Percentiles rank a stretch among this genome's conserved stretches.
These are phyloP conservation scores for Talaromyces stipitatus DNA, from an alignment of 495 filamentous ascomycete genomes.

Conservation along the genomic window DNA sequence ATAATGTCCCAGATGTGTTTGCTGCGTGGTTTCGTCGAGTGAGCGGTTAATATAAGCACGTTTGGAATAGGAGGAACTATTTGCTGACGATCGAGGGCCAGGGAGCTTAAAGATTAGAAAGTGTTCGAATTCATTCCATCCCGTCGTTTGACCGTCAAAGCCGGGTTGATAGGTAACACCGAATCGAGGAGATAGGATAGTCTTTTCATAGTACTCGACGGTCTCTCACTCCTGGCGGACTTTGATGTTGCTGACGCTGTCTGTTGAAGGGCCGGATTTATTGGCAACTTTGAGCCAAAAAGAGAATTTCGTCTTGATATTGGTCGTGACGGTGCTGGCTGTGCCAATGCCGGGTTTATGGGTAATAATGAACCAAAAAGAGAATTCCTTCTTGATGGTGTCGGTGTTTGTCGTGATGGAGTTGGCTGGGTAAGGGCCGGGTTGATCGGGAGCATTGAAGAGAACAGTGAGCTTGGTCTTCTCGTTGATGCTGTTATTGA, in stretches of 20 bases:
- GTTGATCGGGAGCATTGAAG: neutral
- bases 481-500: slow-evolving; percentile 11
- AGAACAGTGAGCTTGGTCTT: slow-evolving; percentile 6
- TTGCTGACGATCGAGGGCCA: no score
- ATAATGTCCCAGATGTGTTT: neutral
- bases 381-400: neutral
- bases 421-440: neutral
- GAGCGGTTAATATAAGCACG: neutral
- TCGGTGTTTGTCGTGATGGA: neutral
- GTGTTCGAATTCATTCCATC: neutral
- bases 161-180: slow-evolving; percentile 31
- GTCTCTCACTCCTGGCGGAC: neutral
- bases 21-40: neutral
- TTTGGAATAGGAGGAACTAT: no score
- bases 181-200: slow-evolving; percentile 21
- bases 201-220: neutral
- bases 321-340: slow-evolving; percentile 5
- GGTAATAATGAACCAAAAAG: slow-evolving; percentile 9
- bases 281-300: neutral
- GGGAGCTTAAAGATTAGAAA: no score
- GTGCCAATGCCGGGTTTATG: slow-evolving; percentile 11
- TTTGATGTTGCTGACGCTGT: neutral
- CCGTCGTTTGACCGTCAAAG: neutral
- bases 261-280: slow-evolving; percentile 1
- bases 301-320: neutral